Base-by-base conservation (phyloP, 768 basidiomycete species). In the Chlorophyllum brunneum region DNA sequence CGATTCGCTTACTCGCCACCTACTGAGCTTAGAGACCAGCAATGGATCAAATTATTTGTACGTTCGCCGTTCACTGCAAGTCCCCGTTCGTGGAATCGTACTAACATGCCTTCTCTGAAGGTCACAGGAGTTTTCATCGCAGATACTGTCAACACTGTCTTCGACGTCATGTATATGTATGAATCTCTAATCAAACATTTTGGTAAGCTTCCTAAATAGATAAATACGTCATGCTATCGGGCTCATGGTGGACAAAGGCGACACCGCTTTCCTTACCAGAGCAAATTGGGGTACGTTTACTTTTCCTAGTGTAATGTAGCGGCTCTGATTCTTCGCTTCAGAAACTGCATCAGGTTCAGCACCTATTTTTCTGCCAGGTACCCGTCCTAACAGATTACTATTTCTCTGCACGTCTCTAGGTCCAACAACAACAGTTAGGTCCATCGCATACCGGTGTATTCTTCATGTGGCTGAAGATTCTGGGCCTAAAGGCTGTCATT, bases 1-100 rank as follows among this genome's bases (percentile, higher is more conserved):
- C 7, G 18, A 13, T 9, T 68, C 36, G n/a, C n/a, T n/a, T n/a
- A 9, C 13, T 22, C 11, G 30, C 20, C 20, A 10, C 15, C 5
- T 20, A 33, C 31, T 33, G 9, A 6, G 15, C 7, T 1, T 46
- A 80, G 77, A 9, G 79, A 81, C 55, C 68, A 61, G 23, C 34
- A 55, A 15, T 75, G 75, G 71, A 73, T 80, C 59, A 78, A 75
- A 54, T 29, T 62, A 0, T 70, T 79, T 52, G 78, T 80, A 45
- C 34, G 74, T 63, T n/a, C 27, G n/a, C n/a, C n/a, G n/a, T n/a
- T n/a, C n/a, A n/a, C n/a, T n/a, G n/a, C n/a, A n/a, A n/a, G n/a
- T n/a, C n/a, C n/a, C n/a, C n/a, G n/a, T n/a, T n/a, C n/a, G n/a
- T n/a, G n/a, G n/a, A n/a, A n/a, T 10, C 31, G 34, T 75, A 73